phyloP scores from a whole-genome alignment of 352 stramenopile genomes.

The Sclerospora graminicola region DNA sequence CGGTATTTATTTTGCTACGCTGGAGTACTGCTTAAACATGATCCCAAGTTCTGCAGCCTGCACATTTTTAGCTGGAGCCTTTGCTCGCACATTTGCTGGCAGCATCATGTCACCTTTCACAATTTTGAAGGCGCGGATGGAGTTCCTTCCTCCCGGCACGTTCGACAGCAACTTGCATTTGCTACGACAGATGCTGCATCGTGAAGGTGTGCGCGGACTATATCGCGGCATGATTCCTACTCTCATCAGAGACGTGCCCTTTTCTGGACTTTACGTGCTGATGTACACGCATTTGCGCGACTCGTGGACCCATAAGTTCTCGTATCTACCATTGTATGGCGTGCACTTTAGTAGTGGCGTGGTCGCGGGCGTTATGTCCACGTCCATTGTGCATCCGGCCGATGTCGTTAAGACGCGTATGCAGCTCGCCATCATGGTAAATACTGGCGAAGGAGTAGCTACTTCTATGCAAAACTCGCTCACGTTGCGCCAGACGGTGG shows the following conservation, averaged over 20 bases:
- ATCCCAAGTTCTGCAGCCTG: constrained; percentile 48
- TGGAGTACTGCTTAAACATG: constrained; percentile 53
- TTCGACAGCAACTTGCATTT: constrained; percentile 55
- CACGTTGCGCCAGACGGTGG: constrained; percentile 50
- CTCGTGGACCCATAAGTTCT: constrained; percentile 28
- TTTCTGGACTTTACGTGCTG: constrained; percentile 82
- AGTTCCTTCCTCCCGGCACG: constrained; percentile 57
- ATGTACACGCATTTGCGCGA: constrained; percentile 70
- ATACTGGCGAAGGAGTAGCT: constrained; percentile 17
- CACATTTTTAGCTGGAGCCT: constrained; percentile 72
- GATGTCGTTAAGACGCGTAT: constrained; percentile 87
- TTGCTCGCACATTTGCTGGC: constrained; percentile 78
- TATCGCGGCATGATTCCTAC: constrained; percentile 83
- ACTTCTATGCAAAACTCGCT: constrained; percentile 43
- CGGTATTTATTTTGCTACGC: constrained; percentile 76
- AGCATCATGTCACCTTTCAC: constrained; percentile 77
- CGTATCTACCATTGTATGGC: constrained; percentile 37
- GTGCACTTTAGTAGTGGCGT: constrained; percentile 78
- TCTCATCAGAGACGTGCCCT: constrained; percentile 80
- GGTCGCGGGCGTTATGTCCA: constrained; percentile 62
- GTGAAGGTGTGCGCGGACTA: constrained; percentile 63
- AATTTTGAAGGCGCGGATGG: constrained; percentile 82
- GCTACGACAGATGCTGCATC: constrained; percentile 47
- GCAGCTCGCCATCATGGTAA: constrained; percentile 62
- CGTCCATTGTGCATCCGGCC: constrained; percentile 72